Conservation (phyloP, 306 rosid species). For the Glycine soja region DNA sequence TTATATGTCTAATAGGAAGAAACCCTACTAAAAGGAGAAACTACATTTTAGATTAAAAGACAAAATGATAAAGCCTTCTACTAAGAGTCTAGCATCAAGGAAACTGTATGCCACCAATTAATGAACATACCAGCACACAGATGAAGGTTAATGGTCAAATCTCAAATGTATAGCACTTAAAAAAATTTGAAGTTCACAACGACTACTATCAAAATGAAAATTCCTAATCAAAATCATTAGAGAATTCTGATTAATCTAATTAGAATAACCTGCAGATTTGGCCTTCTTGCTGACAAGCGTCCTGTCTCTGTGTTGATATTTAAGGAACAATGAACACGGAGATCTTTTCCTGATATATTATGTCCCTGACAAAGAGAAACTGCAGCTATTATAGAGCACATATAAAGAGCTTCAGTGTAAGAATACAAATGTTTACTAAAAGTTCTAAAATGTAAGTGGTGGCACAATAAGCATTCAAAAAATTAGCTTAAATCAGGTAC, state of each 20-base stretch:
- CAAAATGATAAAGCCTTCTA: conserved; percentile 18
- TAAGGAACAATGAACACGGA: conserved; percentile 88
- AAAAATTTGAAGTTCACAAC: conserved; percentile 26
- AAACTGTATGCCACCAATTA: conserved; percentile 23
- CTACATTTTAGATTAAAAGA: conserved; percentile 10
- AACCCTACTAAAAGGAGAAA: neutral
- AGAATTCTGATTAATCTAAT: conserved; percentile 26
- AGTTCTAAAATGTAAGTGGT: conserved; percentile 1
- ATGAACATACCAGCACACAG: conserved; percentile 4
- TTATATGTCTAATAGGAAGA: conserved; percentile 8
- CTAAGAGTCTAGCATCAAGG: conserved; percentile 13
- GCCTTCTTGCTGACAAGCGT: conserved; percentile 94
- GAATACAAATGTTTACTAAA: neutral
- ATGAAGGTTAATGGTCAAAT: conserved; percentile 20
- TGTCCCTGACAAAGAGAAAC: conserved; percentile 68
- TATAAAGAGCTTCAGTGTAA: conserved; percentile 11
- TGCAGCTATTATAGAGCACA: conserved; percentile 5
- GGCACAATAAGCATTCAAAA: conserved; percentile 21
- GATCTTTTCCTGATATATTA: conserved; percentile 83
- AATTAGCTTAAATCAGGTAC: neutral
- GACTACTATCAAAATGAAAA: conserved; percentile 31
- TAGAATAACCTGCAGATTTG: conserved; percentile 85
- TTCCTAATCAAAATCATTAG: conserved; percentile 27
- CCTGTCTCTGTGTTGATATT: conserved; percentile 96
- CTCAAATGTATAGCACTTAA: neutral